Conservation (phyloP, 1,139 yeast species). For the Suhomyces coccinellae region DNA sequence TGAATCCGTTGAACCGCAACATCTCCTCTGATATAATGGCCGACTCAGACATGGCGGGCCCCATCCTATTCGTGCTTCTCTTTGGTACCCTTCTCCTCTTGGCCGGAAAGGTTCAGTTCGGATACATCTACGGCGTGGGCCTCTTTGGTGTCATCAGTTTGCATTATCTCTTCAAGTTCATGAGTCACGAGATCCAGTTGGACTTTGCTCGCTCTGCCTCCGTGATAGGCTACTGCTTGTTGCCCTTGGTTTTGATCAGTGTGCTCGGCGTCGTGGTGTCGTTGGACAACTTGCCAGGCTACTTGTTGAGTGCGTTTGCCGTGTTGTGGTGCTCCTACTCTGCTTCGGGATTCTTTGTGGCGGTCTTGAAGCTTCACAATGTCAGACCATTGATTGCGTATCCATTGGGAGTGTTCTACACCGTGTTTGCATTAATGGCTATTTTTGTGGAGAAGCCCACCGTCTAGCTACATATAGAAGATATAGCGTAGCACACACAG, state of each 20-base stretch:
- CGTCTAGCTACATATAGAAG: constrained; percentile 1
- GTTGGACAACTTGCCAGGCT: constrained; percentile 76
- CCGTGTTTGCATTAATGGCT: constrained; percentile 95
- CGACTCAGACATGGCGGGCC: constrained; percentile 95
- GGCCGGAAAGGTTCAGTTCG: constrained; percentile 93
- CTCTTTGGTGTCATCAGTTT: constrained; percentile 84
- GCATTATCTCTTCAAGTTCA: constrained; percentile 80
- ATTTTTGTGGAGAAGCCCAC: constrained; percentile 67
- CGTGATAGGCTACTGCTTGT: constrained; percentile 88
- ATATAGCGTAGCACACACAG: neutral
- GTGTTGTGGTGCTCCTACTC: constrained; percentile 95
- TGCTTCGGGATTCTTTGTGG: constrained; percentile 90
- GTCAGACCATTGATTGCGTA: constrained; percentile 92
- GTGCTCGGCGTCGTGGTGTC: constrained; percentile 69
- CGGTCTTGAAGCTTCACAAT: constrained; percentile 77
- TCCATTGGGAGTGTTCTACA: constrained; percentile 88
- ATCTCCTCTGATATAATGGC: constrained; percentile 76
- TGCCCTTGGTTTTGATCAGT: constrained; percentile 83
- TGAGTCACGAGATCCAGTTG: constrained; percentile 64
- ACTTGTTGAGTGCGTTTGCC: constrained; percentile 63
- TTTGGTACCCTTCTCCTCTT: constrained; percentile 83
- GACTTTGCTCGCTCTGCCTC: constrained; percentile 81
- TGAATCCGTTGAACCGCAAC: constrained; percentile 66
- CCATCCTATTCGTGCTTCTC: constrained; percentile 80
- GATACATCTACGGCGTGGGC: constrained; percentile 96